These are phyloP conservation scores for Backusella circina DNA, from an alignment of 192 early-diverging fungal genomes.

Conservation along the genomic window DNA sequence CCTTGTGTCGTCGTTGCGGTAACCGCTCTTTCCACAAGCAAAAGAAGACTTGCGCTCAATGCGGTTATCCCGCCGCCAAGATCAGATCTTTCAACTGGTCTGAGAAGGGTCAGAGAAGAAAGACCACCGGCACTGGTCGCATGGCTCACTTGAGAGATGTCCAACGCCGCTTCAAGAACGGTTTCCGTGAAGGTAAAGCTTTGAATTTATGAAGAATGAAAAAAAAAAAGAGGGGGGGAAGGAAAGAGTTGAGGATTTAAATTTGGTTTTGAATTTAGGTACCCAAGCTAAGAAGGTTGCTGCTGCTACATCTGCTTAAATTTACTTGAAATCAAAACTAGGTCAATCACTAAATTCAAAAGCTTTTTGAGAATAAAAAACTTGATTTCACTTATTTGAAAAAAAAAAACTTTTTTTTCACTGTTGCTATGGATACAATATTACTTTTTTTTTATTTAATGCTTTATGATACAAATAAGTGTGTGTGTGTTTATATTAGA, in stretches of 20 bases:
- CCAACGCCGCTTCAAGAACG: conserved; percentile 95
- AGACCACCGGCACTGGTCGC: conserved; percentile 99
- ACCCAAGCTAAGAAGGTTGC: conserved; percentile 15
- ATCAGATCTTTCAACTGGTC: conserved; percentile 96
- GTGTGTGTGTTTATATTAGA: not conserved
- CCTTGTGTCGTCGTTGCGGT: conserved; percentile 96
- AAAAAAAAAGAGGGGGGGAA: not conserved
- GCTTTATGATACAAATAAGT: not conserved
- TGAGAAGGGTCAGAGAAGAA: conserved; percentile 95
- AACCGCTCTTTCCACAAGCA: conserved; percentile 98
- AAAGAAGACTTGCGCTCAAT: conserved; percentile 99
- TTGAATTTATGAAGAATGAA: not conserved
- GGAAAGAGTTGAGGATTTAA: not conserved
- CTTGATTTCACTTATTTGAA: not conserved
- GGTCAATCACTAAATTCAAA: not conserved
- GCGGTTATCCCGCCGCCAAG: conserved; percentile 98
- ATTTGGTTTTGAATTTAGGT: not conserved
- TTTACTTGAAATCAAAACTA: not conserved
- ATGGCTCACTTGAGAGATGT: conserved; percentile 95
- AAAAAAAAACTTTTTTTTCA: not conserved
- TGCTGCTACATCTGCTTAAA: conserved; percentile 19
- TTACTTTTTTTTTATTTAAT: not conserved
- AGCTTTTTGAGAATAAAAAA: not conserved
- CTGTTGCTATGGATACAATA: not conserved
- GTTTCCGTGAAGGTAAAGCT: conserved; percentile 82